Conservation (phyloP, 495 filamentous ascomycete species). For the Penicillium lividum region DNA sequence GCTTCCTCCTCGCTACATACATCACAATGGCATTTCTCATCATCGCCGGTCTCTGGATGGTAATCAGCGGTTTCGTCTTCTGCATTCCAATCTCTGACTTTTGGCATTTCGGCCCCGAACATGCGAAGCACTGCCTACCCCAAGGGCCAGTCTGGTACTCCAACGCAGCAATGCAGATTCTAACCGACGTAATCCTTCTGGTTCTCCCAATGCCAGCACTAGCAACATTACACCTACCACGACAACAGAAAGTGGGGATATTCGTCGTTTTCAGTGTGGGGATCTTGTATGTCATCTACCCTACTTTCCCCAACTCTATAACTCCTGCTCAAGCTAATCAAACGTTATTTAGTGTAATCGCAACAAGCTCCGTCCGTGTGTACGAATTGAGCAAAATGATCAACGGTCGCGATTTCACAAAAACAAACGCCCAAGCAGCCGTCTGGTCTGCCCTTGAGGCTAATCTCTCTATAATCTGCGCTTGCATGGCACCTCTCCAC, state of each 20-base stretch:
- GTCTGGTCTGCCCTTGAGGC: slow-evolving; percentile 83
- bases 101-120: slow-evolving; percentile 21
- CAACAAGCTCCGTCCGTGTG: slow-evolving; percentile 35
- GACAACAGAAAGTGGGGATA: slow-evolving; percentile 42
- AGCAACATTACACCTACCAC: slow-evolving; percentile 39
- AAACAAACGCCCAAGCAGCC: slow-evolving; percentile 50
- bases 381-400: slow-evolving; percentile 26
- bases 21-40: slow-evolving; percentile 35
- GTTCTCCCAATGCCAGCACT: slow-evolving; percentile 48
- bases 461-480: slow-evolving; percentile 78
- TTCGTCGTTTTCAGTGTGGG: slow-evolving; percentile 49
- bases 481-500: slow-evolving; percentile 78
- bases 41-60: slow-evolving; percentile 37
- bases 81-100: slow-evolving; percentile 38
- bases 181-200: slow-evolving; percentile 49
- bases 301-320: neutral
- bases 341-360: slow-evolving; percentile 36
- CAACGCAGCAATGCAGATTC: slow-evolving; percentile 48
- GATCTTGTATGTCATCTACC: slow-evolving; percentile 41
- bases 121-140: slow-evolving; percentile 33
- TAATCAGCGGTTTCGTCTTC: slow-evolving; percentile 40
- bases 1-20: slow-evolving; percentile 31
- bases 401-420: slow-evolving; percentile 18
- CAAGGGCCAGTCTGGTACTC: slow-evolving; percentile 38
- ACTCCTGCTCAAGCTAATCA: neutral